phyloP scores from a whole-genome alignment of 2,329 filamentous ascomycete genomes.

The Monosporascus sp. region DNA sequence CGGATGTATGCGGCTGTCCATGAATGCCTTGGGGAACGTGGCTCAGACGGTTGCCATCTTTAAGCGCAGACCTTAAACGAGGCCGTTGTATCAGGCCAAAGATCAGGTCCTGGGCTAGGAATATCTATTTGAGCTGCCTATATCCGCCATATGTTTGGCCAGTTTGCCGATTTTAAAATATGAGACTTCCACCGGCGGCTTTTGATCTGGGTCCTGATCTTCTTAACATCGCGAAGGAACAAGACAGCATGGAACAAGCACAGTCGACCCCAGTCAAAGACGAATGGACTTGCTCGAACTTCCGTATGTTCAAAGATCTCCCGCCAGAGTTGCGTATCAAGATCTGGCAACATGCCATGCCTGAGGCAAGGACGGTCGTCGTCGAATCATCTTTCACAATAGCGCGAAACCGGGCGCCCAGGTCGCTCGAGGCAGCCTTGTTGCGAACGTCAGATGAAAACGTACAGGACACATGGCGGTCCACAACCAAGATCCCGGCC shows the following conservation, averaged over 20 bases:
- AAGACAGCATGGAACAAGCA: conserved; percentile 4
- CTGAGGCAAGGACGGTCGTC: conserved; percentile 22
- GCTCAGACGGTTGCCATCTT: background rate
- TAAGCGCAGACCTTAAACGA: background rate
- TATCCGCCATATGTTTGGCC: conserved; percentile 13
- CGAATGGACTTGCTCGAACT: conserved; percentile 10
- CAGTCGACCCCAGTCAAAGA: conserved; percentile 5
- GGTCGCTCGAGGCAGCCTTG: conserved; percentile 22
- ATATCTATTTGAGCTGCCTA: conserved; percentile 17
- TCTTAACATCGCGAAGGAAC: conserved; percentile 20
- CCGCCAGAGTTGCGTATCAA: conserved; percentile 28
- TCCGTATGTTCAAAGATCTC: conserved; percentile 24
- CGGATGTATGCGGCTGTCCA: background rate
- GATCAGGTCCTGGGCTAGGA: conserved; percentile 4
- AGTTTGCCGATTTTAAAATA: conserved; percentile 12
- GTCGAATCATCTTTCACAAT: conserved; percentile 20
- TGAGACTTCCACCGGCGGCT: conserved; percentile 12
- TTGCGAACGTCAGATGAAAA: conserved; percentile 7
- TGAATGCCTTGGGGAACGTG: background rate
- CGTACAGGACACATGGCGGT: conserved; percentile 20
- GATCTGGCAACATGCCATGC: conserved; percentile 28
- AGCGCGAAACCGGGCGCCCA: conserved; percentile 5
- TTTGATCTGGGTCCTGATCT: conserved; percentile 13
- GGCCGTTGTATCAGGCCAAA: background rate
- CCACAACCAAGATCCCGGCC: conserved; percentile 24